phyloP scores from a whole-genome alignment of 306 rosid species.

The Ormosia emarginata region DNA sequence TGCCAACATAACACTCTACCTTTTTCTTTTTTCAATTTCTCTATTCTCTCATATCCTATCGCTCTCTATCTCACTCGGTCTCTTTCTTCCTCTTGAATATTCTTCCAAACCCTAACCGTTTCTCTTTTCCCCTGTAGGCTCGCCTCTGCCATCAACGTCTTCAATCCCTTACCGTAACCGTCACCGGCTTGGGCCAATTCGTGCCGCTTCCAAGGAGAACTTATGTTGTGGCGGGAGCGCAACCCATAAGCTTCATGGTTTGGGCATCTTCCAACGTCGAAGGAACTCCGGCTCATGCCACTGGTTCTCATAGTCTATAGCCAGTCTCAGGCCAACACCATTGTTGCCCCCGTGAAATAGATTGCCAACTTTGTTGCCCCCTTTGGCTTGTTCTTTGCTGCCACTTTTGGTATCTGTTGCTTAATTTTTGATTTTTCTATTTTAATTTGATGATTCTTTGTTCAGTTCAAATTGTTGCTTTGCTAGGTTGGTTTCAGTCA shows the following conservation, averaged over 20 bases:
- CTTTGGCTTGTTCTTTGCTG: slow-evolving; percentile 49
- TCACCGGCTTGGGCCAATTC: slow-evolving; percentile 27
- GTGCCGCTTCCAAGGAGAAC: slow-evolving; percentile 34
- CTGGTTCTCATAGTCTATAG: slow-evolving; percentile 57
- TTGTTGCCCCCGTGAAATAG: slow-evolving; percentile 62
- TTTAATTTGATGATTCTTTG: not conserved
- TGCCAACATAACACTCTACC: too few relatives aligned
- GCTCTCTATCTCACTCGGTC: not conserved
- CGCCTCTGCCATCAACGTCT: slow-evolving; percentile 29
- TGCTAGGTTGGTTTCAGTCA: too few relatives aligned
- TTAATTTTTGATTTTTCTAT: not conserved
- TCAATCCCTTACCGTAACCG: not conserved
- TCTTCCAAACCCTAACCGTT: slow-evolving; percentile 17
- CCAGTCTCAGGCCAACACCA: slow-evolving; percentile 54
- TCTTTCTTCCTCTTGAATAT: not conserved
- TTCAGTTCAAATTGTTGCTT: not conserved
- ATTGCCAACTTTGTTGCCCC: slow-evolving; percentile 52
- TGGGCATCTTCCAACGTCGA: slow-evolving; percentile 48
- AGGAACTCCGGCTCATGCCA: slow-evolving; percentile 44
- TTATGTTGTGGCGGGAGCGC: too few relatives aligned
- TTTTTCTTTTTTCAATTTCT: too few relatives aligned
- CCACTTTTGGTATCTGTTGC: slow-evolving; percentile 62
- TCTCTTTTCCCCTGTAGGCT: slow-evolving; percentile 27
- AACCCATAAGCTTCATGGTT: slow-evolving; percentile 39
- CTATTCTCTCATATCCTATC: too few relatives aligned